Conservation (phyloP, 2,329 filamentous ascomycete species). For the Drechslerella coelobrocha region DNA sequence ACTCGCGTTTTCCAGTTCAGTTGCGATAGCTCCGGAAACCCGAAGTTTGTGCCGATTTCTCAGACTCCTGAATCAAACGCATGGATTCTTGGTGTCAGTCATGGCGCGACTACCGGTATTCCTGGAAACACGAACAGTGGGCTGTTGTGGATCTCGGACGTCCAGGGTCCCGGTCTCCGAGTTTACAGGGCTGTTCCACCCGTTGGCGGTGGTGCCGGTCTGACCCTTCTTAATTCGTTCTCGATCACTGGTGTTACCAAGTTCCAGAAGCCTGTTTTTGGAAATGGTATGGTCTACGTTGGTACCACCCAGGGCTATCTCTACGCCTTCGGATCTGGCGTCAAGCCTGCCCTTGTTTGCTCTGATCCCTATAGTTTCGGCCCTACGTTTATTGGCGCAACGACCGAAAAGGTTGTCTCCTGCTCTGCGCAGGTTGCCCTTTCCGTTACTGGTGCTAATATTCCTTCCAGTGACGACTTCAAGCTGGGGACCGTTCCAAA, state of each 20-base stretch:
- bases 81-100: slow-evolving; percentile 65
- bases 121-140: slow-evolving; percentile 65
- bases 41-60: slow-evolving; percentile 65
- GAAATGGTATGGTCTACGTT: slow-evolving; percentile 66
- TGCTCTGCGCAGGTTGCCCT: slow-evolving; percentile 63
- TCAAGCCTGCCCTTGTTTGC: slow-evolving; percentile 65
- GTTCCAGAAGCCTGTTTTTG: slow-evolving; percentile 67
- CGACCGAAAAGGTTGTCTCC: slow-evolving; percentile 58
- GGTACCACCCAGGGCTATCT: slow-evolving; percentile 63
- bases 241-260: slow-evolving; percentile 65
- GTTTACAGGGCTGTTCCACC: slow-evolving; percentile 65
- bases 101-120: slow-evolving; percentile 66
- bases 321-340: slow-evolving; percentile 66
- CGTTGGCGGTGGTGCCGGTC: slow-evolving; percentile 61
- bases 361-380: slow-evolving; percentile 63
- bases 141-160: slow-evolving; percentile 66
- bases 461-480: slow-evolving; percentile 58
- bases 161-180: slow-evolving; percentile 64
- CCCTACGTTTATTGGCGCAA: slow-evolving; percentile 59
- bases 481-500: slow-evolving; percentile 55
- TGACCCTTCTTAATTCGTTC: slow-evolving; percentile 64
- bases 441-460: slow-evolving; percentile 59
- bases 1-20: slow-evolving; percentile 68
- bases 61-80: slow-evolving; percentile 63
- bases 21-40: slow-evolving; percentile 62